Conservation (phyloP, 2,329 filamentous ascomycete genomes). For the Pezicula rhizophila region DNA sequence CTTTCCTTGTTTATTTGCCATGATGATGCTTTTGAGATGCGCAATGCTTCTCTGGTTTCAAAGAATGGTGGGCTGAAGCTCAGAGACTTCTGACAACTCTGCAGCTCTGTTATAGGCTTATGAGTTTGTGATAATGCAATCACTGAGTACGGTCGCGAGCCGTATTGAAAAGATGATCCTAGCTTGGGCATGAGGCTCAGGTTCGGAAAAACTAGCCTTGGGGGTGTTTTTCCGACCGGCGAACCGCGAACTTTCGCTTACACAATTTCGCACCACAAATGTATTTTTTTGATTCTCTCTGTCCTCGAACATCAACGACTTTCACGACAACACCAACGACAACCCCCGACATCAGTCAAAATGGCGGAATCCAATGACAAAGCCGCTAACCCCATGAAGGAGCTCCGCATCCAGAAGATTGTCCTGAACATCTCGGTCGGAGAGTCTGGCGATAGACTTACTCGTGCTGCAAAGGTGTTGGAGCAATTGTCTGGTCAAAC, state of each 20-base stretch:
- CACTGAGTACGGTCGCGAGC: background rate
- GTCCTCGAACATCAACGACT: background rate
- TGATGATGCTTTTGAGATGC: constrained; percentile 41
- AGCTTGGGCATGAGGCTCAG: background rate
- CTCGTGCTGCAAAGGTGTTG: constrained; percentile 98
- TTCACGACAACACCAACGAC: constrained; percentile 12
- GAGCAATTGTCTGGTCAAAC: constrained; percentile 99
- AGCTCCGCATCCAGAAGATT: constrained; percentile 99
- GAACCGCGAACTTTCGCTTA: background rate
- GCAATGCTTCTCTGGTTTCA: constrained; percentile 31
- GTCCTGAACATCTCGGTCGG: constrained; percentile 99
- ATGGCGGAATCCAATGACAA: constrained; percentile 69
- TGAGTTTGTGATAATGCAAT: constrained; percentile 8
- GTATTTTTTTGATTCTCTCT: background rate
- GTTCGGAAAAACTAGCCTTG: background rate
- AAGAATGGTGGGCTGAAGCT: constrained; percentile 28
- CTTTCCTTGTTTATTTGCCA: constrained; percentile 96
- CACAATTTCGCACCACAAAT: background rate
- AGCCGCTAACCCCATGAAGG: constrained; percentile 96
- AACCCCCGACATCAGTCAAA: constrained; percentile 20
- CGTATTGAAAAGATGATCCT: background rate
- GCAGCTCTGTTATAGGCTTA: constrained; percentile 20
- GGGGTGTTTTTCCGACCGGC: too few relatives aligned
- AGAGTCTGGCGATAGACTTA: constrained; percentile 99
- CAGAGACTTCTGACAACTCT: constrained; percentile 25